Evolutionary conservation across 352 stramenopile genomes (phyloP).

Genomic region (Blastocystis sp.): DNA sequence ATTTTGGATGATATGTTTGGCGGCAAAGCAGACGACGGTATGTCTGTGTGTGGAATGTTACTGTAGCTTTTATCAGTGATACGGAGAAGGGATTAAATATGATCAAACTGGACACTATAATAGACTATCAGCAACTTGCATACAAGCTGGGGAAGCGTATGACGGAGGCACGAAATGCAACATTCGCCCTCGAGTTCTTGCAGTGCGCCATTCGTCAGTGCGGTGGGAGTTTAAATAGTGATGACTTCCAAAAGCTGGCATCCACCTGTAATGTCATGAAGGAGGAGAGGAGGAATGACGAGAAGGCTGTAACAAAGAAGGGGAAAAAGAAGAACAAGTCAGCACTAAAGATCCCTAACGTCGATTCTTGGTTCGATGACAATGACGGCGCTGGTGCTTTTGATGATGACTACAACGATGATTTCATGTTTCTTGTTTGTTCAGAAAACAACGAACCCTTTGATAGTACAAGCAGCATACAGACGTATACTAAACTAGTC

Average conservation of each 20-base stretch:
- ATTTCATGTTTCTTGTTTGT: constrained; percentile 48
- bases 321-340: constrained; percentile 61
- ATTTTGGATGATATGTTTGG: constrained; percentile 63
- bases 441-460: background rate
- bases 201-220: constrained; percentile 25
- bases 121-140: constrained; percentile 47
- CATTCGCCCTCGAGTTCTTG: constrained; percentile 44
- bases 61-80: constrained; percentile 55
- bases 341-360: constrained; percentile 2
- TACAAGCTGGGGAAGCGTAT: constrained; percentile 50
- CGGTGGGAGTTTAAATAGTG: constrained; percentile 26
- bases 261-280: constrained; percentile 52
- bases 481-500: background rate
- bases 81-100: constrained; percentile 60
- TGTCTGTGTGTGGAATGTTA: background rate
- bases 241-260: constrained; percentile 56
- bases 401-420: constrained; percentile 43
- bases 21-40: constrained; percentile 46
- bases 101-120: constrained; percentile 37
- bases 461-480: background rate
- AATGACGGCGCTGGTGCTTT: background rate
- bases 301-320: constrained; percentile 54
- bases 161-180: constrained; percentile 16
- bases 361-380: constrained; percentile 25
- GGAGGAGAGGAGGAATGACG: constrained; percentile 60